Percentiles rank a stretch among this genome's conserved stretches.
Evolutionary conservation across 768 basidiomycete species (phyloP).

Genomic region (Russula sp.): DNA sequence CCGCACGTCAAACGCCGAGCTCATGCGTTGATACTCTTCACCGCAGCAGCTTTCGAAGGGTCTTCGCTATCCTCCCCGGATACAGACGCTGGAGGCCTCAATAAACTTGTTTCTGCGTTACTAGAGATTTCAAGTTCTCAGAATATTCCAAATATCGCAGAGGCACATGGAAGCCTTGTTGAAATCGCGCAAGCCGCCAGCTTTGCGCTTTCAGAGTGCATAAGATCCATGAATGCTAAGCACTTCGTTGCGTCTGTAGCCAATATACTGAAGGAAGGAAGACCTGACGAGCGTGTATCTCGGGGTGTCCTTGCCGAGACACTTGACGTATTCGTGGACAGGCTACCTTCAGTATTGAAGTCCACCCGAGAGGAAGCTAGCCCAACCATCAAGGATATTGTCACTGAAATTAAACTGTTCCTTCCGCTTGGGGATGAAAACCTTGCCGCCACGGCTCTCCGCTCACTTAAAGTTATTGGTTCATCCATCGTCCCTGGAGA

Average conservation of each 20-base stretch:
- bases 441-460: constrained; percentile 50
- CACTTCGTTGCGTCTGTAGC: constrained; percentile 63
- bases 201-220: constrained; percentile 31
- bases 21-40: constrained; percentile 64
- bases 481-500: constrained; percentile 60
- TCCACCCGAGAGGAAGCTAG: constrained; percentile 52
- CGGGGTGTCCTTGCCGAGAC: constrained; percentile 45
- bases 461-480: constrained; percentile 59
- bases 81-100: constrained; percentile 34
- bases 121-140: constrained; percentile 47
- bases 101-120: constrained; percentile 48
- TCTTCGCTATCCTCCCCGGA: constrained; percentile 31
- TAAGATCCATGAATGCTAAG: constrained; percentile 63
- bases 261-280: constrained; percentile 45
- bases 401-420: constrained; percentile 50
- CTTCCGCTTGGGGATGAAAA: constrained; percentile 43
- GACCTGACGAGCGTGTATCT: constrained; percentile 17
- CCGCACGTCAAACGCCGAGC: constrained; percentile 56
- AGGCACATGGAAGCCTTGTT: constrained; percentile 28
- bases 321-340: constrained; percentile 63
- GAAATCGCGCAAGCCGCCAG: constrained; percentile 27
- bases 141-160: constrained; percentile 34
- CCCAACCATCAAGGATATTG: constrained; percentile 50
- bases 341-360: constrained; percentile 58
- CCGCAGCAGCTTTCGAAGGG: constrained; percentile 50